phyloP scores from a whole-genome alignment of 768 basidiomycete genomes.

The Rhizopogon vulgaris region DNA sequence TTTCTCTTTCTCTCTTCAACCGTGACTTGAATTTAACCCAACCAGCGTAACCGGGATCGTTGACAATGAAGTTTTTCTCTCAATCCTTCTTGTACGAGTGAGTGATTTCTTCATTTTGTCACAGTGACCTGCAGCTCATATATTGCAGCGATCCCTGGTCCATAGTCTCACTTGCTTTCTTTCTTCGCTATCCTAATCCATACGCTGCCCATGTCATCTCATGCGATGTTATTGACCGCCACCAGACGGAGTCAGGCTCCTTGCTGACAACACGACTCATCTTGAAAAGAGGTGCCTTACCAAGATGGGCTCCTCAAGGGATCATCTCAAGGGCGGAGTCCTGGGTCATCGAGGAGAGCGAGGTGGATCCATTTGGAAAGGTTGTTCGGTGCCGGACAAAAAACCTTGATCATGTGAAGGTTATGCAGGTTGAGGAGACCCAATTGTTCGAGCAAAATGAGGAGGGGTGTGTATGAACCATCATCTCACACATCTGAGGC shows the following conservation, averaged over 20 bases:
- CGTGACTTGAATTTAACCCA: not conserved
- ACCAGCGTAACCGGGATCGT: slow-evolving; percentile 28
- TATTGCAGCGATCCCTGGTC: slow-evolving; percentile 81
- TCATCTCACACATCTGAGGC: not conserved
- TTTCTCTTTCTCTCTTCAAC: not conserved
- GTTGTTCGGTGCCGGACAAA: slow-evolving; percentile 73
- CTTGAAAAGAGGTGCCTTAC: slow-evolving; percentile 86
- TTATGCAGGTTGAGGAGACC: slow-evolving; percentile 88
- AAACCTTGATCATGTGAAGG: slow-evolving; percentile 91
- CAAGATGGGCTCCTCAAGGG: slow-evolving; percentile 84
- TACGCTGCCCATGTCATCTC: slow-evolving; percentile 91
- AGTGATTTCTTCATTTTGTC: slow-evolving; percentile 17
- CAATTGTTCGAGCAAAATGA: slow-evolving; percentile 62
- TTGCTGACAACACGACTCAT: slow-evolving; percentile 87
- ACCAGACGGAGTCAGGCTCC: slow-evolving; percentile 63
- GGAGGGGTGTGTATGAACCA: slow-evolving; percentile 55
- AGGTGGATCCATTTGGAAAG: slow-evolving; percentile 81
- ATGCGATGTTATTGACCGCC: slow-evolving; percentile 90
- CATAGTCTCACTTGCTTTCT: slow-evolving; percentile 89
- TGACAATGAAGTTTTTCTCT: slow-evolving; percentile 47
- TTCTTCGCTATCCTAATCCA: slow-evolving; percentile 93
- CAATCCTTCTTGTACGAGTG: slow-evolving; percentile 55
- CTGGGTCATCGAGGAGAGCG: slow-evolving; percentile 94
- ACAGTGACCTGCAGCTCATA: not conserved
- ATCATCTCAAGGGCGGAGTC: slow-evolving; percentile 82